Evolutionary conservation across 2,329 filamentous ascomycete genomes (phyloP).

Genomic region (Monosporascus sp.): DNA sequence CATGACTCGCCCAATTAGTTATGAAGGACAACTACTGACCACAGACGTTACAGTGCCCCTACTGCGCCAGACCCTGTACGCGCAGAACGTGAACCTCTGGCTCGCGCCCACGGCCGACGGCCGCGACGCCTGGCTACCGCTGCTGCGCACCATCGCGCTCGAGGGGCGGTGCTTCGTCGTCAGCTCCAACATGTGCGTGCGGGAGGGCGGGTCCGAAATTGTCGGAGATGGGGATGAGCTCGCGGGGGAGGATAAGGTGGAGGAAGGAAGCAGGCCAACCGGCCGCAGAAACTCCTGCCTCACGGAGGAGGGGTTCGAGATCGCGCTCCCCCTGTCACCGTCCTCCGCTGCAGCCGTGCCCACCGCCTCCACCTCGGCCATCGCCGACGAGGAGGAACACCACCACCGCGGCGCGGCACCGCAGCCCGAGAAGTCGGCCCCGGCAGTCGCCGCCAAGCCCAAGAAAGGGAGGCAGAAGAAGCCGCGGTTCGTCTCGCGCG

Average conservation of each 20-base stretch:
- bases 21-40: too few relatives aligned
- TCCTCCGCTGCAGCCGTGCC: slow-evolving; percentile 6
- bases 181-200: slow-evolving; percentile 78
- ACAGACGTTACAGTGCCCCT: slow-evolving; percentile 56
- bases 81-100: slow-evolving; percentile 88
- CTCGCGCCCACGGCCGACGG: slow-evolving; percentile 86
- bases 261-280: neutral
- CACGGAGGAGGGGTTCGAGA: slow-evolving; percentile 43
- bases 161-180: slow-evolving; percentile 86
- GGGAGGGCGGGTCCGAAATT: slow-evolving; percentile 48
- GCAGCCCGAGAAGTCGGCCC: neutral
- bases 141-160: slow-evolving; percentile 77
- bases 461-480: slow-evolving; percentile 15
- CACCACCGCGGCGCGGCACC: slow-evolving; percentile 50
- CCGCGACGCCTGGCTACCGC: slow-evolving; percentile 72
- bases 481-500: slow-evolving; percentile 55
- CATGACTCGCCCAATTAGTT: too few relatives aligned
- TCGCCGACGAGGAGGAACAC: slow-evolving; percentile 47
- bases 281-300: slow-evolving; percentile 32
- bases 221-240: slow-evolving; percentile 33
- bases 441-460: slow-evolving; percentile 8
- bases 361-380: slow-evolving; percentile 10
- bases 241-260: neutral
- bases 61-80: slow-evolving; percentile 76
- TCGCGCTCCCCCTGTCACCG: slow-evolving; percentile 34